Evolutionary conservation across 2,329 filamentous ascomycete genomes (phyloP), one percentile per base, ranked within the genome.

Genomic region (Fusarium floridanum): DNA sequence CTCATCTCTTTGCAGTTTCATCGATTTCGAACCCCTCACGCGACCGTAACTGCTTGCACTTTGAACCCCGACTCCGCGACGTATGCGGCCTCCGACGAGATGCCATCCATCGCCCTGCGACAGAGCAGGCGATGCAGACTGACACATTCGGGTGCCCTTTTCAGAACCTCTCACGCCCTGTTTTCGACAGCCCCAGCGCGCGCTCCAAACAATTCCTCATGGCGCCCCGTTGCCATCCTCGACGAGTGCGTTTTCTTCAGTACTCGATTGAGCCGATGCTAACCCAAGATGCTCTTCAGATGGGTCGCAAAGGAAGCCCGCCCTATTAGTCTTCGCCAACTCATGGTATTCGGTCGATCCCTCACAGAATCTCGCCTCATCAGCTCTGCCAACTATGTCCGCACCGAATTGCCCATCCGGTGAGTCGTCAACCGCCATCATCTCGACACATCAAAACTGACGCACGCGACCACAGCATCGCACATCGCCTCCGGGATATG

Each of bases 331-430:
- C 86, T 99, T 78, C 93, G 97, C 68, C 97, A 98, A 84, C 90
- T 99, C 79, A 98, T 97, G 85, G 97, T 98, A 79, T 99, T 98
- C 84, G 97, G 97, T 34, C 93, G 97, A 57, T 97, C 95, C 24
- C 86, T 99, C 81, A 98, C 95, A 57, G 95, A 98, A 84, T 89
- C 91, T 61, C 92, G 97, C 67, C 88, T 99, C 71, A 90, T 99
- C 77, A 95, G 94, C 84, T 98, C 95, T 50, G 97, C 97, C 71
- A 99, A 99, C 84, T 99, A 99, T 86, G 95, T 98, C 62, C 93
- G 97, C 67, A 95, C 95, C 6, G 97, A 99, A 85, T 90, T 99
- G 62, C 96, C 96, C 8, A 97, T 94, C 66, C 77, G 70, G 81
- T 80, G 50, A 79, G 80, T 34, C 24, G 74, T 75, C 64, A 61